Evolutionary conservation across 345 rosid species (phyloP).

Genomic region (Eucalyptus fibrosa): DNA sequence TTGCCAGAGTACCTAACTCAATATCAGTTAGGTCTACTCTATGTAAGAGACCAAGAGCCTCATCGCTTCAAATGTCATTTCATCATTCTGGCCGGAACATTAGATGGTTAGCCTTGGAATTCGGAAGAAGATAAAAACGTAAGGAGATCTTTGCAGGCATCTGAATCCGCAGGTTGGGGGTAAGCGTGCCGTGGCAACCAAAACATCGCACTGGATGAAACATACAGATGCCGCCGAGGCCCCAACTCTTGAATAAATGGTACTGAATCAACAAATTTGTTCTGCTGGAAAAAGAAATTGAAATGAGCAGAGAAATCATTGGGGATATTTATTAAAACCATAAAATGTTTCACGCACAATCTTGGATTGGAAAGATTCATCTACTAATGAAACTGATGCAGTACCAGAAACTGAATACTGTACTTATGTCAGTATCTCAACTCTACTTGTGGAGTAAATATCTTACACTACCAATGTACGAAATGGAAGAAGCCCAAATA

Average conservation of each 20-base stretch:
- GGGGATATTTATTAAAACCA: too few species aligned
- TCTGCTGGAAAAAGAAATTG: not conserved
- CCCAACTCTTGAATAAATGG: not conserved
- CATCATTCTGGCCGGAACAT: not conserved
- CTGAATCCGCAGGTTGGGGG: not conserved
- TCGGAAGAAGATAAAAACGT: not conserved
- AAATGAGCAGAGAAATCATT: too few species aligned
- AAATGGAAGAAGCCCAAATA: too few species aligned
- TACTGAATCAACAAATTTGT: not conserved
- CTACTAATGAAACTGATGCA: too few species aligned
- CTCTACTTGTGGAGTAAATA: too few species aligned
- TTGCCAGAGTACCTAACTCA: accelerated
- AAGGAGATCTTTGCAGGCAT: not conserved
- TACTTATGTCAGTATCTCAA: too few species aligned
- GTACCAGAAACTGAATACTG: too few species aligned
- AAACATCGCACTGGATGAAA: not conserved
- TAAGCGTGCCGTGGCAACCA: not conserved
- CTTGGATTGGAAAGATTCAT: too few species aligned
- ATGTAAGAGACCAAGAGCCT: not conserved
- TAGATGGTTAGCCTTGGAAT: not conserved
- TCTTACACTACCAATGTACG: too few species aligned
- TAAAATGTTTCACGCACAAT: too few species aligned
- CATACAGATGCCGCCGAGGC: accelerated
- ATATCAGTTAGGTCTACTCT: too few species aligned
- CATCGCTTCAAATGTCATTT: not conserved